Base-by-base conservation (phyloP, 106 monocot genomes). In the Narthecium ossifragum region DNA sequence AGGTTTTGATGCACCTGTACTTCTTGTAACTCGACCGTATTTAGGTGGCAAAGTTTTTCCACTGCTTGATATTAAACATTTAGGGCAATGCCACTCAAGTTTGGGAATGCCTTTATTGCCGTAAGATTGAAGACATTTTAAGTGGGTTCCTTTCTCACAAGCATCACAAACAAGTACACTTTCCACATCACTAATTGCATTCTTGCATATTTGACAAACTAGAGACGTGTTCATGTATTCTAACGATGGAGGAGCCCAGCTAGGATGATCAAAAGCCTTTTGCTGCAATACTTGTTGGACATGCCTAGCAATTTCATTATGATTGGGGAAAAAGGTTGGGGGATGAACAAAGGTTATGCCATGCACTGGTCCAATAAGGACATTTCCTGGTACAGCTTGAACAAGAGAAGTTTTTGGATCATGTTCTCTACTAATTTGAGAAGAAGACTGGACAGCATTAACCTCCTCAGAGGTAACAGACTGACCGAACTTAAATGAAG, bases 1-100 rank as follows among this genome's bases (percentile, higher is more conserved):
- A 43, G 41, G 45, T 71, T 76, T 84, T 23, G 78, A 20, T 17
- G 64, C 37, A 34, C 31, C 33, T 48, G 68, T 49, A 47, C 63
- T 77, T 55, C 90, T 83, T 23, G 96, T 98, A 54, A 98, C 96
- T 36, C 78, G 78, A 41, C 96, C 96, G 87, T 98, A 98, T 71
- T 98, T 98, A 30, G 96, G 90, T 45, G 96, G 86, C 67, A 90
- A 72, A 23, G 83, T 59, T 51, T 84, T 98, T 5, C 96, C 90
- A 34, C 87, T 75, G 74, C 78, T 98, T 66, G 76, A 41, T 46
- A 61, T 39, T 64, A 98, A 70, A 56, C 96, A 98, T 36, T 70
- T 80, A 55, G 67, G 86, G 59, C 96, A 98, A 61, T 98, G 87
- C 96, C 96, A 98, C 38, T 98, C 96, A 52, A 47, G 59, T 63